A percentile compares a stretch with the other conserved stretches of the same genome.
These are phyloP conservation scores for Gorgonomyces haynaldii DNA, from an alignment of 192 early-diverging fungal species.

Conservation along the genomic window DNA sequence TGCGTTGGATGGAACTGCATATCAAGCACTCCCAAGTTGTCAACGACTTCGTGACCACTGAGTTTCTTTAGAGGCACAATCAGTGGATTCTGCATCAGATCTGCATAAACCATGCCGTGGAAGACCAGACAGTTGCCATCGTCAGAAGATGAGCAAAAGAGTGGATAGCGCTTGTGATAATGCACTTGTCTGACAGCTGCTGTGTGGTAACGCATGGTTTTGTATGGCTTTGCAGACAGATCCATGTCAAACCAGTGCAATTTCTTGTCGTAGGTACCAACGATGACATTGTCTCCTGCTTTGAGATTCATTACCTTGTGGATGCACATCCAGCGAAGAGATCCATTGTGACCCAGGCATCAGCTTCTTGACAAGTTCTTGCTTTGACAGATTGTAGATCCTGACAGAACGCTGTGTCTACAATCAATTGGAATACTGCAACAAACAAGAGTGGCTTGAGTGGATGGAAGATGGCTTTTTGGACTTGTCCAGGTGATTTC, in stretches of 20 bases:
- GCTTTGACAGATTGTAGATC: constrained; percentile 85
- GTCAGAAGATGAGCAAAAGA: constrained; percentile 87
- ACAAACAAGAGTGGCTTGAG: constrained; percentile 84
- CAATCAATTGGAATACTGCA: constrained; percentile 39
- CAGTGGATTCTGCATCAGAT: constrained; percentile 90
- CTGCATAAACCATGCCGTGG: constrained; percentile 97
- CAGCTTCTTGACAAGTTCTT: constrained; percentile 76
- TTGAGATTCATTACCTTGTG: constrained; percentile 43
- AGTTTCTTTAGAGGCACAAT: constrained; percentile 97
- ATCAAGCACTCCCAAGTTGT: constrained; percentile 65
- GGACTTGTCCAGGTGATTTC: constrained; percentile 77
- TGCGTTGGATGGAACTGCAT: constrained; percentile 91
- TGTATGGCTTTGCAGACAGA: constrained; percentile 83
- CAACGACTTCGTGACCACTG: constrained; percentile 61
- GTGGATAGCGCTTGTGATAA: constrained; percentile 78
- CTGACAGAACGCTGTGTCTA: constrained; percentile 88
- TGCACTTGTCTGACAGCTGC: constrained; percentile 79
- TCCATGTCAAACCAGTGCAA: constrained; percentile 98
- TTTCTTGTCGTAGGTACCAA: constrained; percentile 91
- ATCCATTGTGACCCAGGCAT: constrained; percentile 86
- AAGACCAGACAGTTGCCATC: constrained; percentile 91
- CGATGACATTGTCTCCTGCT: constrained; percentile 77
- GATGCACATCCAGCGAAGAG: constrained; percentile 87
- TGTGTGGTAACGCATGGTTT: constrained; percentile 79
- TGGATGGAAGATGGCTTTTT: constrained; percentile 86